Evolutionary conservation across 1,284 basidiomycete species (phyloP).

Genomic region (Cryptococcus sp.): DNA sequence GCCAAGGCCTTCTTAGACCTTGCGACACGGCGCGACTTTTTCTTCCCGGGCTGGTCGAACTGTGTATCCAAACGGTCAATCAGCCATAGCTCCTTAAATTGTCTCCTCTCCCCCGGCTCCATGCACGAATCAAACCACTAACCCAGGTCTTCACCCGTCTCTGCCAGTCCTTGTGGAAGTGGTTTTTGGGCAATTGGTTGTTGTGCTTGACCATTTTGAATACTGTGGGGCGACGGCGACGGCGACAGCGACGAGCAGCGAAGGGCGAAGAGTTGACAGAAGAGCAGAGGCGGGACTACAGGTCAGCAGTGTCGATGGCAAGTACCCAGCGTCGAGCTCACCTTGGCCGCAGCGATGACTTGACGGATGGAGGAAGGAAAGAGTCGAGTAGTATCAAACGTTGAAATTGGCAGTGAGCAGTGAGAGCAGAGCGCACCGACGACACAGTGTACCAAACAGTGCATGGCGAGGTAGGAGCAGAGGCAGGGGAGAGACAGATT

Average conservation of each 20-base stretch:
- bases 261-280: not conserved
- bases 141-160: slow-evolving; percentile 51
- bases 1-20: slow-evolving; percentile 89
- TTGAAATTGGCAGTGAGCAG: not conserved
- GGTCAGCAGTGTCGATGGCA: not conserved
- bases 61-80: slow-evolving; percentile 68
- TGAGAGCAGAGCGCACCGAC: not conserved
- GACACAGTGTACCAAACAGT: not conserved
- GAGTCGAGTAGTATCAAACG: slow-evolving; percentile 1
- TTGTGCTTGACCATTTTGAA: slow-evolving; percentile 45
- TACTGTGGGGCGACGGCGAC: not conserved
- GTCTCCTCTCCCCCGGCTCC: not conserved
- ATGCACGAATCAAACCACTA: slow-evolving; percentile 12
- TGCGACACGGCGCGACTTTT: slow-evolving; percentile 91
- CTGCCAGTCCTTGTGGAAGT: slow-evolving; percentile 86
- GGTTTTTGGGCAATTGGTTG: slow-evolving; percentile 45
- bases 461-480: not conserved
- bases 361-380: slow-evolving; percentile 23
- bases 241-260: not conserved
- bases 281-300: not conserved
- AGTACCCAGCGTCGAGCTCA: slow-evolving; percentile 4
- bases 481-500: not conserved
- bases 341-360: slow-evolving; percentile 22
- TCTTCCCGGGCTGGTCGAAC: slow-evolving; percentile 99
- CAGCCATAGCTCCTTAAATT: slow-evolving; percentile 4